A percentile compares a stretch with the other conserved stretches of the same genome.
These are phyloP conservation scores for Vicia villosa DNA, from an alignment of 306 rosid species.

Conservation along the genomic window DNA sequence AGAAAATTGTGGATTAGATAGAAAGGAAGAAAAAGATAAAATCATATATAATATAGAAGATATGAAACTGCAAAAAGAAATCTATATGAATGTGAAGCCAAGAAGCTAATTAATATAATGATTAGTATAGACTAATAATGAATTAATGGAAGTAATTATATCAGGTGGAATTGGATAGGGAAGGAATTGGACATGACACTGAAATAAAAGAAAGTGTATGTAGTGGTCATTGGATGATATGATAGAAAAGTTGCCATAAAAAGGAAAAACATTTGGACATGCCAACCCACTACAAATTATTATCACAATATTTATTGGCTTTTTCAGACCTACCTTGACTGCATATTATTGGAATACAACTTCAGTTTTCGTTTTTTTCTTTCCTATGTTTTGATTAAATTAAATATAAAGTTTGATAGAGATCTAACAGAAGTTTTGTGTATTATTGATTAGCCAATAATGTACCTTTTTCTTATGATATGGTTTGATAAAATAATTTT, in stretches of 20 bases:
- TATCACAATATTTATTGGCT: conserved; percentile 31
- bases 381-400: conserved; percentile 16
- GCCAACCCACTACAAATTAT: conserved; percentile 41
- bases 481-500: neutral
- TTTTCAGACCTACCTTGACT: conserved; percentile 39
- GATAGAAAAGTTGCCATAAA: conserved; percentile 47
- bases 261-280: conserved; percentile 45
- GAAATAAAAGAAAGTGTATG: conserved; percentile 33
- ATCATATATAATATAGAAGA: conserved; percentile 14
- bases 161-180: conserved; percentile 44
- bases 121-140: conserved; percentile 31
- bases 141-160: conserved; percentile 35
- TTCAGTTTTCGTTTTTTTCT: conserved; percentile 24
- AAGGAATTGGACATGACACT: conserved; percentile 42
- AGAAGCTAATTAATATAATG: neutral
- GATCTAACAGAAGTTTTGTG: neutral
- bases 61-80: conserved; percentile 11
- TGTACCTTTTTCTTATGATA: neutral
- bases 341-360: conserved; percentile 49
- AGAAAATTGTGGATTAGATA: conserved; percentile 10
- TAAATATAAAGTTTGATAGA: conserved; percentile 4
- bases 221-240: conserved; percentile 46
- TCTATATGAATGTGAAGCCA: conserved; percentile 22
- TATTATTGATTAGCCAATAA: neutral
- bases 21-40: neutral